Evolutionary conservation across 2,329 filamentous ascomycete species (phyloP), one percentile per base, ranked within the genome.

Genomic region (Aspergillus melleus): DNA sequence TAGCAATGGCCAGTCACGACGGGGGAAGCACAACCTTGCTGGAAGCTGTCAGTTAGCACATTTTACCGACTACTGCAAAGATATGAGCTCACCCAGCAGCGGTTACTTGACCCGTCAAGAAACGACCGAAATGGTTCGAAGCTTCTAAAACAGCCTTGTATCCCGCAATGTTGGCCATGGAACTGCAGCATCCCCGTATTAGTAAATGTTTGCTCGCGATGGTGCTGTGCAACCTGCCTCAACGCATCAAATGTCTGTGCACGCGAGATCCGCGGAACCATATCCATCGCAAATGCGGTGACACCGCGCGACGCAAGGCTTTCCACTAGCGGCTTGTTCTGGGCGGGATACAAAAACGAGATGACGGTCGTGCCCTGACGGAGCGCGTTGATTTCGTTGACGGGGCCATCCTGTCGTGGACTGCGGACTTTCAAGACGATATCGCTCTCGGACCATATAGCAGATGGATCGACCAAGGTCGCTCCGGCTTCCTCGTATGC

Each of bases 151-250:
- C 91, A 46, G 92, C 92, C 76, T 96, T 96, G 79, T 96, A 96
- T 0, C 92, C 92, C 22, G 92, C 91, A 77, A 96, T 96, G 68
- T 96, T 96, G 61, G 92, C 92, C 92, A 96, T 96, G 10, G 90
- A 95, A 74, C 91, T 92, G 54, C 49, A 42, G 2, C 12, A 6
- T n/a, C 32, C 24, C n/a, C 26, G 6, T 14, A 19, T 32, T 10
- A 52, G 44, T 20, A 52, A 24, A 4, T 42, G 16, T 42, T 42
- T 42, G 36, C 16, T 42, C 6, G 36, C 36, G 36, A 42, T n/a
- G 16, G 14, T 11, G 36, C 16, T 22, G 46, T 11, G 9, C n/a
- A 26, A 64, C 66, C 39, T 57, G 74, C 72, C 72, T 85, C 58
- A 96, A 81, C 0, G 91, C 92, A 76, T 96, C 92, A 68, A 96